phyloP scores from a whole-genome alignment of 768 basidiomycete genomes.

The Rhodotorula diobovata region DNA sequence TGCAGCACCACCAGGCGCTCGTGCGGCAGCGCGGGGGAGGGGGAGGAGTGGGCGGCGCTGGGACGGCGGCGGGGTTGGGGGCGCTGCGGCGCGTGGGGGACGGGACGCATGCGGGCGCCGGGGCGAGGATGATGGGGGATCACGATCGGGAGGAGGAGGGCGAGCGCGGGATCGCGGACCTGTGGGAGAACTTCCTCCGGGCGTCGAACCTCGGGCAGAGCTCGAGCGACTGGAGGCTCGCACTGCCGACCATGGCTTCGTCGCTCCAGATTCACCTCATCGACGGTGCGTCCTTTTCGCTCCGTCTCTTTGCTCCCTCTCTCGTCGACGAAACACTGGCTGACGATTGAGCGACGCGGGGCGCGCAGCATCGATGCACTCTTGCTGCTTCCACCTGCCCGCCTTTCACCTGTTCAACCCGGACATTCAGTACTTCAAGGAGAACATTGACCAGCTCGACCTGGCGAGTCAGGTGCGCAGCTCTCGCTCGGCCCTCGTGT shows the following conservation, averaged over 20 bases:
- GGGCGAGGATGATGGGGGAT: background rate
- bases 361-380: conserved; percentile 28
- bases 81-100: too few species aligned
- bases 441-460: conserved; percentile 24
- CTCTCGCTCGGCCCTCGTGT: background rate
- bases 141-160: background rate
- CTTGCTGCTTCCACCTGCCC: conserved; percentile 38
- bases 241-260: conserved; percentile 29
- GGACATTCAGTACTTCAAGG: conserved; percentile 12
- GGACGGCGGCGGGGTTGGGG: too few species aligned
- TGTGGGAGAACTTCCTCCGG: conserved; percentile 26
- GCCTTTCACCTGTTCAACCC: conserved; percentile 31
- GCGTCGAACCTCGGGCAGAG: conserved; percentile 22
- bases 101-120: background rate
- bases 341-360: background rate
- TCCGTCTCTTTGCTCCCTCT: background rate
- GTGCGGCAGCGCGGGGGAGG: background rate
- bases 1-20: conserved; percentile 16
- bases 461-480: conserved; percentile 21
- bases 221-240: conserved; percentile 30
- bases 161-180: background rate
- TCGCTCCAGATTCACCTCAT: conserved; percentile 32
- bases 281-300: conserved; percentile 13
- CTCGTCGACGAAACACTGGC: too few species aligned
- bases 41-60: too few species aligned